These are phyloP conservation scores for Platismatia glauca DNA, from an alignment of 495 filamentous ascomycete species.

Conservation along the genomic window DNA sequence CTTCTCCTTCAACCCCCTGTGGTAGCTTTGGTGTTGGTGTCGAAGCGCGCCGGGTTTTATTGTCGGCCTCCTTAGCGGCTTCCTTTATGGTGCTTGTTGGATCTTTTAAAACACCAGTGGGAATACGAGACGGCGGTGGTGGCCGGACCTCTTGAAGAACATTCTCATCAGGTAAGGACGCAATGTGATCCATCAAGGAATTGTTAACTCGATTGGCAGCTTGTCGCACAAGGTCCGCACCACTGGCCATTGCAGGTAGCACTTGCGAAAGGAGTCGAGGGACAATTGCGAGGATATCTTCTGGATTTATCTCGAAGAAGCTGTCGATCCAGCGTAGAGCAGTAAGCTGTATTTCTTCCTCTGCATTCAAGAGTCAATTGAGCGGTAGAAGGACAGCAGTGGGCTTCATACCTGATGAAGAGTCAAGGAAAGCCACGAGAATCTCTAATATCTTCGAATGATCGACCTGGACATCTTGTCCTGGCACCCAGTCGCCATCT, in stretches of 20 bases:
- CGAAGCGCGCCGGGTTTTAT: conserved; percentile 45
- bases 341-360: conserved; percentile 84
- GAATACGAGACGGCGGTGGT: conserved; percentile 31
- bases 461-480: conserved; percentile 93
- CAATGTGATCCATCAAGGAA: conserved; percentile 83
- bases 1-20: conserved; percentile 31
- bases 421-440: conserved; percentile 80
- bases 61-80: conserved; percentile 25
- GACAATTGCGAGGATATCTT: conserved; percentile 93
- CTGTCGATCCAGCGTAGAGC: conserved; percentile 91
- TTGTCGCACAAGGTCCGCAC: conserved; percentile 76
- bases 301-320: conserved; percentile 94
- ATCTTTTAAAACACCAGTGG: conserved; percentile 33
- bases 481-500: conserved; percentile 93
- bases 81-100: conserved; percentile 42
- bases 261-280: conserved; percentile 86
- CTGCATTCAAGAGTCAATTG: conserved; percentile 31
- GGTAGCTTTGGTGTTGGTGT: conserved; percentile 37
- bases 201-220: conserved; percentile 83
- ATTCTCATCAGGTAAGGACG: conserved; percentile 75
- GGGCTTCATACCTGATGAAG: conserved; percentile 54
- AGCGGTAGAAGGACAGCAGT: not conserved
- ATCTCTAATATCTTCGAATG: conserved; percentile 88
- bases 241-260: conserved; percentile 88
- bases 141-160: conserved; percentile 33